These are phyloP conservation scores for Suillus lakei DNA, from an alignment of 768 basidiomycete genomes.

Conservation along the genomic window DNA sequence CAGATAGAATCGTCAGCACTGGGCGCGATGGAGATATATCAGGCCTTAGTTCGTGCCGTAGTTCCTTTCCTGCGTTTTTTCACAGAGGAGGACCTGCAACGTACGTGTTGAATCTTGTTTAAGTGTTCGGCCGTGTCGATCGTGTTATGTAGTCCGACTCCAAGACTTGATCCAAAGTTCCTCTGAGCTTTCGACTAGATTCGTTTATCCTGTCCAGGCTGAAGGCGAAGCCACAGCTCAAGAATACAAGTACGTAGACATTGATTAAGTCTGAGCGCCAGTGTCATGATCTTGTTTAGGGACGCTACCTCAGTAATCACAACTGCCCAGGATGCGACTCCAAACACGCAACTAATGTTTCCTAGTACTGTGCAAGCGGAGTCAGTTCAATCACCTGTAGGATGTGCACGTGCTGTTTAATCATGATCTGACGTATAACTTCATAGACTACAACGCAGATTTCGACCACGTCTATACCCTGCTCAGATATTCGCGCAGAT, in stretches of 20 bases:
- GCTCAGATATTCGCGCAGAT: background rate
- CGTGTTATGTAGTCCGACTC: background rate
- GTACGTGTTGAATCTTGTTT: slow-evolving; percentile 15
- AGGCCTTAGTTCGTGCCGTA: slow-evolving; percentile 22
- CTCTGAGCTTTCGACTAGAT: background rate
- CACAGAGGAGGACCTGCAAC: slow-evolving; percentile 25
- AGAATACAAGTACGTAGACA: background rate
- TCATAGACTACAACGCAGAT: background rate
- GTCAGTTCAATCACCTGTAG: background rate
- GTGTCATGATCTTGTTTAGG: background rate
- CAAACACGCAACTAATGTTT: background rate
- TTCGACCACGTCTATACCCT: background rate
- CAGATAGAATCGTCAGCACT: slow-evolving; percentile 8
- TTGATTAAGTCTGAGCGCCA: background rate
- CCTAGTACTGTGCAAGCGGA: background rate
- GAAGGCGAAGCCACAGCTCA: background rate
- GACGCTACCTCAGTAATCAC: background rate
- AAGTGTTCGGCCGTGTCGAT: background rate
- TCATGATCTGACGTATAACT: background rate
- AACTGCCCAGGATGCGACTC: background rate
- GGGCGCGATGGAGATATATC: slow-evolving; percentile 7
- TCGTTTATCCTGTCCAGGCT: background rate
- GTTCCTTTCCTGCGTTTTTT: slow-evolving; percentile 26
- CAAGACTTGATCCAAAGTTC: background rate
- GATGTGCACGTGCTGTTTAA: background rate